Base-by-base conservation (phyloP, 805 yeast species). In the Saturnispora bothae region DNA sequence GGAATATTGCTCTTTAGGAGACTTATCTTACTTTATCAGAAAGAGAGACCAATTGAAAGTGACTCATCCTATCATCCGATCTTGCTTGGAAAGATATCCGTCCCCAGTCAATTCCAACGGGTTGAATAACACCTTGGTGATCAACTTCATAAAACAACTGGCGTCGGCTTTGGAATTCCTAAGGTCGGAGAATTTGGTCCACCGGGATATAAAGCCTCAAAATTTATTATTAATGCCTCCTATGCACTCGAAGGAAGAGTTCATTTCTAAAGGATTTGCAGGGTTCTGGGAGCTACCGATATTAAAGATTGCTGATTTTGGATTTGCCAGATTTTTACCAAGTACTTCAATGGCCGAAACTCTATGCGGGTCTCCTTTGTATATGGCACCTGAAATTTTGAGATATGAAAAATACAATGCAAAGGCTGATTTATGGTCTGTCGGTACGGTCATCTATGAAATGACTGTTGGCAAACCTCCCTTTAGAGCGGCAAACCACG, bases 391-490 rank as follows among this genome's bases (percentile, higher is more conserved):
- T 0, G 98, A 92, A 61, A 92, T 92, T 34, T 65, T 92, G 49
- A 69, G 94, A 45, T 88, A 84, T 53, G 96, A 92, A 56, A 92
- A 86, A 60, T 92, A 92, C 62, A 86, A 88, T 49, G 98, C 97
- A 4, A 88, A 86, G 56, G 97, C 96, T 0, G 98, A 92, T 56
- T 61, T 92, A 46, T 92, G 98, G 98, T 86, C 96, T 5, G 95
- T 89, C 4, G 98, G 98, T 3, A 94, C 97, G 1, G 97, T 92
- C 1, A 63, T 88, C 10, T 92, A 79, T 59, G 98, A 92, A 59
- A 88, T 92, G 96, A 72, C 83, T 10, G 86, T 83, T 22, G 97
- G 97, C n/a, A 81, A 73, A 57, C 96, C 98, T 1, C 98, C 98
- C 0, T 92, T 88, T 57, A 76, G 82, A 47, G 97, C 98, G 3